Evolutionary conservation across 2,329 filamentous ascomycete species (phyloP), one percentile per base, ranked within the genome.

Genomic region (Phyllosticta paracitricarpa): DNA sequence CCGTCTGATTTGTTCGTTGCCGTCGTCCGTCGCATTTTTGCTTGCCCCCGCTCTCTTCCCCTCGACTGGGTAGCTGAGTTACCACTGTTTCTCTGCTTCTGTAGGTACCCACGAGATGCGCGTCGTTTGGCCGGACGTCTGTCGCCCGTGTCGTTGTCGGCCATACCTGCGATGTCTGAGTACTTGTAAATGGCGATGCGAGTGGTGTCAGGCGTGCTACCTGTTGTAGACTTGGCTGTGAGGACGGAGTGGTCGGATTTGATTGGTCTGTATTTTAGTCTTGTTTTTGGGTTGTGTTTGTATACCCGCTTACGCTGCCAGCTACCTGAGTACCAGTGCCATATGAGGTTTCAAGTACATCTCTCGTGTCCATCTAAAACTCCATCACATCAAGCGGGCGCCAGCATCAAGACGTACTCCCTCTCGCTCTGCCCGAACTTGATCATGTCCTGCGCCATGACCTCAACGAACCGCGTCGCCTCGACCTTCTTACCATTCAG

Each of bases 371-470:
- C 7, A 1, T 7, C 7, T 17, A 14, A 4, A 48, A n/a, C 40
- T 48, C 2, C 1, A 2, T 48, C 40, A 3, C 24, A 9, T 51
- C 24, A 59, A 12, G 35, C 30, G 24, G 75, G 74, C 30, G 84
- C 82, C 62, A 97, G 81, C 89, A 97, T 94, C 63, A 97, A 74
- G n/a, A 99, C 91, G 73, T 97, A 99, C 75, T 99, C 94, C 68
- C 91, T 84, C 63, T 89, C 88, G 71, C 91, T 96, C 63, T 89
- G 82, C 9, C 92, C 94, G 76, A 99, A 95, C 70, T 85, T 85
- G 62, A 99, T 73, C 71, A 99, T 85, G 73, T 99, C 94, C 76
- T 91, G 92, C 72, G 94, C 88, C 71, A 87, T 83, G 61, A 97
- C 75, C 75, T 99, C 93, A 58, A 96, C 78, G 73, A 91, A 99